phyloP scores from a whole-genome alignment of 2,329 filamentous ascomycete genomes.

The Coniochaeta prunicola region DNA sequence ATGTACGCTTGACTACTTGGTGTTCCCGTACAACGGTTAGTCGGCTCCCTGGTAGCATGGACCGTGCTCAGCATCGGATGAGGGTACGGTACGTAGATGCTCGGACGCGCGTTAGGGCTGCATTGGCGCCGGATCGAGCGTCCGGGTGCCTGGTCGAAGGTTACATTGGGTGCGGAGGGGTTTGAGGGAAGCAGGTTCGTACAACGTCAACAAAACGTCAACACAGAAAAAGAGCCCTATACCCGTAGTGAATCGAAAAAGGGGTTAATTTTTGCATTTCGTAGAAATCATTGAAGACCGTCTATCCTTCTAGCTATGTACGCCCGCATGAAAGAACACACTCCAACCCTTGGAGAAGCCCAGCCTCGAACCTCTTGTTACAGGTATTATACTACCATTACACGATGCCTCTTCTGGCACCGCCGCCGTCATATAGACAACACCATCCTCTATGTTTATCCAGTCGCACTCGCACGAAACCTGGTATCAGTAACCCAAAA shows the following conservation, averaged over 20 bases:
- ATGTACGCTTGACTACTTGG: background rate
- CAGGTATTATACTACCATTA: background rate
- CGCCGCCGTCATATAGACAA: background rate
- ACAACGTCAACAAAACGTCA: background rate
- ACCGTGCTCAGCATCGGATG: background rate
- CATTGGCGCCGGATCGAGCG: background rate
- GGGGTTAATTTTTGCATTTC: background rate
- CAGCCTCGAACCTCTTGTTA: background rate
- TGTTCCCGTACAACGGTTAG: conserved; percentile 3
- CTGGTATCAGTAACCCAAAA: background rate
- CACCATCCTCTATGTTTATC: background rate
- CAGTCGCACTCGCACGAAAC: background rate
- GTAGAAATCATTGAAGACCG: background rate
- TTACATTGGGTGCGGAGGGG: background rate
- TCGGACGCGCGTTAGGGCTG: background rate
- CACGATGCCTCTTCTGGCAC: background rate
- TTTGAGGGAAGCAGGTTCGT: background rate
- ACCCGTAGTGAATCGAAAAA: background rate
- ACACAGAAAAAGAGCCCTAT: too few relatives aligned
- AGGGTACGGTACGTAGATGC: background rate
- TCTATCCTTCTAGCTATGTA: background rate
- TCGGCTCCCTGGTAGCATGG: background rate
- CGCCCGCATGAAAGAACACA: background rate
- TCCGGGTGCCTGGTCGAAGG: background rate
- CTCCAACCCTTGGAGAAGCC: background rate